Evolutionary conservation across 805 yeast species (phyloP).

Genomic region (Lipomyces starkeyi): DNA sequence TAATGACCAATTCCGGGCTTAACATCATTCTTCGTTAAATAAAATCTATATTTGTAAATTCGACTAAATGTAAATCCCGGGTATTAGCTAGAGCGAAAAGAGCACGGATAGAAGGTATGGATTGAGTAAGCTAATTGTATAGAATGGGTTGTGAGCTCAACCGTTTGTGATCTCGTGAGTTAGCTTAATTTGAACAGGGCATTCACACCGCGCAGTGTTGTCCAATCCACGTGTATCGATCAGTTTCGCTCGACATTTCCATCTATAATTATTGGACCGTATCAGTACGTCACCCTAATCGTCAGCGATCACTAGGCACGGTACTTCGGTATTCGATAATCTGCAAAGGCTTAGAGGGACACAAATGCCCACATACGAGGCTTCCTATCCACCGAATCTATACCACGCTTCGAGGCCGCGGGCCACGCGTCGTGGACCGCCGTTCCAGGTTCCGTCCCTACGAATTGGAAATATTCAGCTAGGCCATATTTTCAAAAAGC

Average conservation of each 20-base stretch:
- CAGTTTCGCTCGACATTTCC: neutral
- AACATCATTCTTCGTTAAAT: neutral
- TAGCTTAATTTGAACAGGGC: neutral
- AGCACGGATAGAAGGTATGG: neutral
- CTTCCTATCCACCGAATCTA: constrained; percentile 35
- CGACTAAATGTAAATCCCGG: neutral
- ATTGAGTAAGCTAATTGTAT: neutral
- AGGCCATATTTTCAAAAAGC: neutral
- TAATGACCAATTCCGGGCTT: neutral
- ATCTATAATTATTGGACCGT: neutral
- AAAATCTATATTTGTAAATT: no score
- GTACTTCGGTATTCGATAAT: neutral
- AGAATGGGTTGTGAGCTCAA: neutral
- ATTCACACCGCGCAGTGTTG: no score
- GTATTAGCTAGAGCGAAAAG: neutral
- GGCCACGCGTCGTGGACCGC: constrained; percentile 17
- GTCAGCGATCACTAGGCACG: neutral
- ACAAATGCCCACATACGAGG: constrained; percentile 35
- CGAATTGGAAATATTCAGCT: constrained; percentile 6
- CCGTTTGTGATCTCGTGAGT: neutral
- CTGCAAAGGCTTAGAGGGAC: neutral
- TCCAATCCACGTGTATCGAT: no score
- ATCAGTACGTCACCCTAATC: neutral
- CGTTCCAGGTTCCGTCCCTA: constrained; percentile 1
- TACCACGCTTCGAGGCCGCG: constrained; percentile 29